Conservation (phyloP, 257 asterid genomes). For the Paraleonurus japonicus region DNA sequence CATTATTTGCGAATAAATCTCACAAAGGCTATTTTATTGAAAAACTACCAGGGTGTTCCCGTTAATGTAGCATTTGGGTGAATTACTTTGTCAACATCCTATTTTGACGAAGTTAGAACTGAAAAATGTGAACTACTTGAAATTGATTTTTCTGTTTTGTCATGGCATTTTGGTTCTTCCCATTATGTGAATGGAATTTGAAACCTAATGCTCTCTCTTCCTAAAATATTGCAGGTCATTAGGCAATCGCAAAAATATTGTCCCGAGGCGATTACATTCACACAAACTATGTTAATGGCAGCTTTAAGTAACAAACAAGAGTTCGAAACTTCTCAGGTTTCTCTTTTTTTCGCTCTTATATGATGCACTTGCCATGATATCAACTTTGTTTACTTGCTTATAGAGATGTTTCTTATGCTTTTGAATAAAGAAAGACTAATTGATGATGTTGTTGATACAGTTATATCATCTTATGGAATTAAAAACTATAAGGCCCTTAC, state of each 20-base stretch:
- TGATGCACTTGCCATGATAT: neutral
- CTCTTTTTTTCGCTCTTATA: constrained; percentile 10
- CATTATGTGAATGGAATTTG: neutral
- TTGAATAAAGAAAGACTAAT: neutral
- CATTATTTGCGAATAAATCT: neutral
- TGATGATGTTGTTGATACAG: constrained; percentile 42
- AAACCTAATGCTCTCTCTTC: neutral
- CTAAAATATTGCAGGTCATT: constrained; percentile 47
- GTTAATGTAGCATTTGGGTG: neutral
- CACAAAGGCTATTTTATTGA: neutral
- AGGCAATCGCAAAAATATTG: constrained; percentile 70
- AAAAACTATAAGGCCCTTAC: constrained; percentile 58
- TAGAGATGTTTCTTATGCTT: neutral
- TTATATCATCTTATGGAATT: constrained; percentile 76
- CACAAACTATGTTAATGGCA: constrained; percentile 64
- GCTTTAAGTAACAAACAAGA: constrained; percentile 54
- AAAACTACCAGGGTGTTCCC: neutral
- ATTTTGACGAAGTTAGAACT: neutral
- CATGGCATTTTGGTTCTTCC: no score
- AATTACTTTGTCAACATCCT: neutral
- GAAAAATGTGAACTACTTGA: neutral
- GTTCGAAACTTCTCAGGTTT: constrained; percentile 64
- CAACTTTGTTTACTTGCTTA: neutral
- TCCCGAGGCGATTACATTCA: constrained; percentile 80
- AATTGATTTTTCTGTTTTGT: neutral